Evolutionary conservation across 192 early-diverging fungal species (phyloP), one percentile per base, ranked within the genome.

Genomic region (Linnemannia schmuckeri): DNA sequence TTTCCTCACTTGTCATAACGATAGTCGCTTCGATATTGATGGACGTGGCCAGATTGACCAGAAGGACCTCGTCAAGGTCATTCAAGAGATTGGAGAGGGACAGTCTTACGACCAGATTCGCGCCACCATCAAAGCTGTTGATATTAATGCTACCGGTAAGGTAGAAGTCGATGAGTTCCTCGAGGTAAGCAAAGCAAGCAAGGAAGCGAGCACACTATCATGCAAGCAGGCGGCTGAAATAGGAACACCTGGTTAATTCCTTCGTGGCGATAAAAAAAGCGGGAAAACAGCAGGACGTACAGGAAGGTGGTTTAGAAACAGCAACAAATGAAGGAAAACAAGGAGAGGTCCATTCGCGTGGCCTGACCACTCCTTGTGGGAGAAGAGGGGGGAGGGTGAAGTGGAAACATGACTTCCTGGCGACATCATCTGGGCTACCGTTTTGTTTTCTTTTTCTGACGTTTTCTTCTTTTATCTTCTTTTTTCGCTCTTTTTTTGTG

Each of bases 91-190:
- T 82, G 94, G 94, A 30, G 91, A 93, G 22, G 92, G 92, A 77
- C 88, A 92, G 75, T 89, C 91, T 77, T 96, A 96, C 81, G 96
- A 96, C 80, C 93, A 96, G 69, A 94, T 96, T 68, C 93, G 94
- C 47, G 87, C 88, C 15, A 93, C 92, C 35, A 87, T 96, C 54
- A 94, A 95, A 84, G 89, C 92, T 81, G 92, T 96, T 38, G 90
- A 92, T 41, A 92, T 92, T 73, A 94, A 92, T 82, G 90, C 93
- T 18, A 91, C 93, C 13, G 93, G 93, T 54, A 93, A 94, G 82
- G 92, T 96, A 69, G 95, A 96, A 80, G 88, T 94, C 18, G 96
- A 96, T 82, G 96, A 96, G 80, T 96, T 95, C 89, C 90, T 96
- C 30, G 96, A 95, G 89, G 94, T 93, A 91, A 89, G 85, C 27